Evolutionary conservation across 768 basidiomycete genomes (phyloP).

Genomic region (Mycena kentingensis): DNA sequence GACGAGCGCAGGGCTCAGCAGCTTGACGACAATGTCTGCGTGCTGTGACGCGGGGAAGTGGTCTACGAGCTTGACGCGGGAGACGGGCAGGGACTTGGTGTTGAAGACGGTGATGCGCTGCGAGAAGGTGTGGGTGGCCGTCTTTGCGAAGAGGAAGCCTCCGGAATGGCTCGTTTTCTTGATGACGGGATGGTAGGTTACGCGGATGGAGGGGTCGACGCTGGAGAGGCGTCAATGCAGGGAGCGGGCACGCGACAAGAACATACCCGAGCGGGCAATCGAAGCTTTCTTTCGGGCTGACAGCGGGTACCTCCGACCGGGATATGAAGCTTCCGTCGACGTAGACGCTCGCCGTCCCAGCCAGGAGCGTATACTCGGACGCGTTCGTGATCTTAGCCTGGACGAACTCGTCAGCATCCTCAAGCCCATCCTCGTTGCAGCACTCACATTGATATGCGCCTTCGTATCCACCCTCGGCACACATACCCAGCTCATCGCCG

Average conservation of each 20-base stretch:
- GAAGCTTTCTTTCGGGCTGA: slow-evolving; percentile 43
- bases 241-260: neutral
- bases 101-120: slow-evolving; percentile 43
- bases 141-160: slow-evolving; percentile 33
- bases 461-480: slow-evolving; percentile 39
- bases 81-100: slow-evolving; percentile 30
- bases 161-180: slow-evolving; percentile 37
- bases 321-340: slow-evolving; percentile 47
- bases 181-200: slow-evolving; percentile 40
- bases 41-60: slow-evolving; percentile 40
- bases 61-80: slow-evolving; percentile 36
- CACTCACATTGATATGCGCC: slow-evolving; percentile 34
- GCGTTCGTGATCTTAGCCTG: slow-evolving; percentile 43
- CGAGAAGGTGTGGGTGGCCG: slow-evolving; percentile 29
- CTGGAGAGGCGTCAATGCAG: slow-evolving; percentile 22
- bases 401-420: too few relatives aligned
- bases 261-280: slow-evolving; percentile 42
- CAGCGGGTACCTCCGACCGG: slow-evolving; percentile 33
- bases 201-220: slow-evolving; percentile 40
- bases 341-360: slow-evolving; percentile 39
- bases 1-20: slow-evolving; percentile 30
- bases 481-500: slow-evolving; percentile 38
- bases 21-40: slow-evolving; percentile 33
- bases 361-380: slow-evolving; percentile 40
- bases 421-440: too few relatives aligned